phyloP scores from a whole-genome alignment of 768 basidiomycete genomes.

The Pholiota microspora region DNA sequence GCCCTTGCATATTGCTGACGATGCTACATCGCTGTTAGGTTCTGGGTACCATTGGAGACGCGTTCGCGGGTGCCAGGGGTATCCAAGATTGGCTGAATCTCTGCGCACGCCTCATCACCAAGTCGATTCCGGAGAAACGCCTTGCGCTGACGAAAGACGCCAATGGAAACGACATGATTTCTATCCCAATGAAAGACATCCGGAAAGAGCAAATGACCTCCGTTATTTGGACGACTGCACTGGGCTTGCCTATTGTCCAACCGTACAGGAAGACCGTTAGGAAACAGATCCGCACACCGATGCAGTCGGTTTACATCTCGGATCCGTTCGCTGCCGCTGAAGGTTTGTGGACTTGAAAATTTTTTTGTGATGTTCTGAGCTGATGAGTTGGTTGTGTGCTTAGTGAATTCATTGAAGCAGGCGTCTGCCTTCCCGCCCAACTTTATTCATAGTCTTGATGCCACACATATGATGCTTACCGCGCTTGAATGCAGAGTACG shows the following conservation, averaged over 20 bases:
- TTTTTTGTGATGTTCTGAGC: background rate
- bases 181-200: slow-evolving; percentile 25
- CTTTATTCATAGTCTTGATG: slow-evolving; percentile 96
- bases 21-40: no score
- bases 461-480: slow-evolving; percentile 98
- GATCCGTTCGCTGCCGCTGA: slow-evolving; percentile 79
- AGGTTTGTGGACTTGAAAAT: slow-evolving; percentile 35
- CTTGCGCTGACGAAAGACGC: slow-evolving; percentile 43
- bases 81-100: slow-evolving; percentile 92
- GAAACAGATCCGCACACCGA: slow-evolving; percentile 78
- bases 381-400: background rate
- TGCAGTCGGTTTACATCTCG: slow-evolving; percentile 88
- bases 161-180: slow-evolving; percentile 9
- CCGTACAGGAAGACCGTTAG: slow-evolving; percentile 85
- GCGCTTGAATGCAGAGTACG: slow-evolving; percentile 84
- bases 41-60: slow-evolving; percentile 81
- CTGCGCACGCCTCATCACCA: slow-evolving; percentile 81
- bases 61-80: slow-evolving; percentile 88
- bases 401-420: slow-evolving; percentile 83
- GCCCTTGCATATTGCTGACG: background rate
- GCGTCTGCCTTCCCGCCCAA: slow-evolving; percentile 98
- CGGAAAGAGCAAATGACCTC: slow-evolving; percentile 92
- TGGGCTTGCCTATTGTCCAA: slow-evolving; percentile 95
- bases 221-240: slow-evolving; percentile 94
- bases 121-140: slow-evolving; percentile 77